Evolutionary conservation across 306 rosid genomes (phyloP), one percentile per base, ranked within the genome.

Genomic region (Rubus parviflorus): DNA sequence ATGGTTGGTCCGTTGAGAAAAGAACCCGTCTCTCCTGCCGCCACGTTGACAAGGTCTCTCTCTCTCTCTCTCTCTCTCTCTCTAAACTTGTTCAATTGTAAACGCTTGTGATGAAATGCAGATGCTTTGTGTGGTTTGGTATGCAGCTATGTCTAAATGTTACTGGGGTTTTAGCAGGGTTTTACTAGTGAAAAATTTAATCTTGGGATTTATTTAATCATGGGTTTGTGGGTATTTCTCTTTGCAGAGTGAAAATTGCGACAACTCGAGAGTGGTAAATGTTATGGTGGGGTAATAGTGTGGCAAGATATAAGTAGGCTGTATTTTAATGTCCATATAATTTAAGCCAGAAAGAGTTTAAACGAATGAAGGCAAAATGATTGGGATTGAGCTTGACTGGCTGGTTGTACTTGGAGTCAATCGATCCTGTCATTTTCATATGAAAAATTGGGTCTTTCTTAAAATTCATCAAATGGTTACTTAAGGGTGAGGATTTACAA

Each of bases 1-100:
- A 72, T 53, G 90, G 60, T 63, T 91, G 97, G 94, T 0, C 71
- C 0, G 85, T 86, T 1, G 89, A 86, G 65, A 70, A 70, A 63
- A 81, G 15, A 17, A 90, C 75, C 37, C 92, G 92, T 77, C 11
- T 0, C 16, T 70, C 74, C 20, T 3, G 73, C 35, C 74, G 14
- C 16, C 75, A 20, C 1, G 35, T 86, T 8, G 92, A 89, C 69
- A 85, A 8, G 87, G 91, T 87, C 8, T 38, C 45, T 40, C 1
- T 22, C n/a, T n/a, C n/a, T n/a, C n/a, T 58, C 43, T 72, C 30
- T 72, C 49, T 20, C 38, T 70, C 43, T 2, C 41, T 45, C 73
- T 61, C 19, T 58, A 4, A 22, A n/a, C 42, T 16, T 74, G 6
- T 48, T 56, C 3, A 43, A 6, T 25, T 41, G 30, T 13, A 7